Percentiles rank a stretch among this genome's conserved stretches.
Conservation (phyloP, 768 basidiomycete genomes). For the Mrakia blollopis region DNA sequence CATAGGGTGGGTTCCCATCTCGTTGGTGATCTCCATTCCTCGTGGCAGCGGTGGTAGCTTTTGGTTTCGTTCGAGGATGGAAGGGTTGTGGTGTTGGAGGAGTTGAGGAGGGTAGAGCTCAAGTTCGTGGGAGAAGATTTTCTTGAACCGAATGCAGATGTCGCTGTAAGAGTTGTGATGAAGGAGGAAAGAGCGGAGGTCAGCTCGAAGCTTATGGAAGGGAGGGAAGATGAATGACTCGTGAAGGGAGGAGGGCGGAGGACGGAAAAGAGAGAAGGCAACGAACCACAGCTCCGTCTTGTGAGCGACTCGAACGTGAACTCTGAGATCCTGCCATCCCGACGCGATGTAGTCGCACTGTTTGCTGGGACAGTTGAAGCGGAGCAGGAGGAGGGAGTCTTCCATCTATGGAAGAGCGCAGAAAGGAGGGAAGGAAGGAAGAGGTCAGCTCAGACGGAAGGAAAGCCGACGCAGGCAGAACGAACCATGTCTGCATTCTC, state of each 20-base stretch:
- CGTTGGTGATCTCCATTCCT: conserved; percentile 31
- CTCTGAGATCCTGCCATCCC: conserved; percentile 84
- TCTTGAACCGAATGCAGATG: conserved; percentile 80
- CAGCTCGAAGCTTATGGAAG: neutral
- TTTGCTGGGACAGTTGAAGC: conserved; percentile 87
- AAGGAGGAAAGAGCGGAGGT: neutral
- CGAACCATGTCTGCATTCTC: conserved; percentile 65
- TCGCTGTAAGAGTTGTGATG: conserved; percentile 56
- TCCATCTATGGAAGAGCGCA: conserved; percentile 58
- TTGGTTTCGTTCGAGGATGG: conserved; percentile 48
- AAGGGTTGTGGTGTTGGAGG: conserved; percentile 71
- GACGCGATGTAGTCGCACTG: conserved; percentile 77
- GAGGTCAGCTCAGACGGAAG: neutral
- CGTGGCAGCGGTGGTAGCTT: conserved; percentile 35
- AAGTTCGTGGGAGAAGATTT: conserved; percentile 94
- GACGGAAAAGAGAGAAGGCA: neutral
- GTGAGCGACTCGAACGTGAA: conserved; percentile 73
- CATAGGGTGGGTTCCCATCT: conserved; percentile 42
- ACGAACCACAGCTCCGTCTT: conserved; percentile 74
- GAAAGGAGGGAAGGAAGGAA: neutral
- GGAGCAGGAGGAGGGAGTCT: conserved; percentile 78
- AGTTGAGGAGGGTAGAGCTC: conserved; percentile 65
- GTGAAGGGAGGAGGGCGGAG: neutral
- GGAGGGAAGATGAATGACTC: neutral
- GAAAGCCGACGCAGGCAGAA: neutral